These are phyloP conservation scores for Russula dissimulans DNA, from an alignment of 768 basidiomycete genomes.

Conservation along the genomic window DNA sequence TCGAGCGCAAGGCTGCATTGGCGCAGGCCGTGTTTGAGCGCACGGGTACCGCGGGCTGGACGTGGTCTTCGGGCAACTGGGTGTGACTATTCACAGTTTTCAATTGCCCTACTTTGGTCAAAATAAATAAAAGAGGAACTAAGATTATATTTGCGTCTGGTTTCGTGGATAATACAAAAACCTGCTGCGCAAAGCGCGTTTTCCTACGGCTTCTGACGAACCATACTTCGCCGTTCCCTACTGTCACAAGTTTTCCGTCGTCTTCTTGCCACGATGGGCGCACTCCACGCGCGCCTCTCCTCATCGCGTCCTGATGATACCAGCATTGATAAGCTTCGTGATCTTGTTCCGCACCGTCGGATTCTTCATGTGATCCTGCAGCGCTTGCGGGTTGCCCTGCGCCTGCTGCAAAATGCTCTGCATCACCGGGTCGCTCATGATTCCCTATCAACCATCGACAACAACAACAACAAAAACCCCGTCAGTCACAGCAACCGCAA, in stretches of 20 bases:
- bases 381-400: constrained; percentile 75
- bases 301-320: constrained; percentile 84
- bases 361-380: constrained; percentile 97
- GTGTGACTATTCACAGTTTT: background rate
- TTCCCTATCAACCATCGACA: constrained; percentile 36
- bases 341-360: constrained; percentile 73
- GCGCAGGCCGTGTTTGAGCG: constrained; percentile 38
- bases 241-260: background rate
- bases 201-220: background rate
- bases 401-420: constrained; percentile 93
- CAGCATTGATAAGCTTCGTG: constrained; percentile 83
- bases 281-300: background rate
- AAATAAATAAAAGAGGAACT: background rate
- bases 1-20: constrained; percentile 37
- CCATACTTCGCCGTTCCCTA: background rate
- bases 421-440: constrained; percentile 90
- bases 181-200: background rate
- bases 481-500: background rate
- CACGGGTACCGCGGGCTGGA: constrained; percentile 47
- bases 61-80: constrained; percentile 13
- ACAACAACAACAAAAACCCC: background rate
- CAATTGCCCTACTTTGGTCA: too few species aligned
- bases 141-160: background rate
- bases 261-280: background rate
- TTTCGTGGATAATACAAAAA: background rate